These are phyloP conservation scores for Tulasnella sp. DNA, from an alignment of 768 basidiomycete genomes.

Conservation along the genomic window DNA sequence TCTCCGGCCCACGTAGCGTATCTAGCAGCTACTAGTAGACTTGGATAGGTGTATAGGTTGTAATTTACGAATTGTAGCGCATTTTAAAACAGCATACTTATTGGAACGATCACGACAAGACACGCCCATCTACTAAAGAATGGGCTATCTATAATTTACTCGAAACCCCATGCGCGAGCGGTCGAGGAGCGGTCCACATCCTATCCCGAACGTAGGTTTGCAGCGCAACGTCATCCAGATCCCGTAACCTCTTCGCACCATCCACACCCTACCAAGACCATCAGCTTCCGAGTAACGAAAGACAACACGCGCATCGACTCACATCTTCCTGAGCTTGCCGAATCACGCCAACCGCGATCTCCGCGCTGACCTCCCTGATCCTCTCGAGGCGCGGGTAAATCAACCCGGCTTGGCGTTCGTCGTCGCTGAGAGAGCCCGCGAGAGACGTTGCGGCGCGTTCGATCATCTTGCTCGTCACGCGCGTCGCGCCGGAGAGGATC, in stretches of 20 bases:
- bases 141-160: background rate
- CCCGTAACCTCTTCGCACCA: background rate
- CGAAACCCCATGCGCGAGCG: background rate
- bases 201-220: background rate
- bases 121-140: background rate
- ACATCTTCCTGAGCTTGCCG: conserved; percentile 69
- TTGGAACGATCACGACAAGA: background rate
- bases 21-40: no score
- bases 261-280: background rate
- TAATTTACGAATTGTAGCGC: no score
- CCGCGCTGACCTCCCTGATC: conserved; percentile 69
- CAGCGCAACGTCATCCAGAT: background rate
- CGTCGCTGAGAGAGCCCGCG: conserved; percentile 54
- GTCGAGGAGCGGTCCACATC: conserved; percentile 1
- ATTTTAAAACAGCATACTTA: background rate
- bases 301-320: conserved; percentile 20
- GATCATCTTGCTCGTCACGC: conserved; percentile 78
- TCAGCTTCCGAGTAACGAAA: background rate
- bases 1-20: no score
- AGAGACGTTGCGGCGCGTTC: conserved; percentile 78
- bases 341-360: conserved; percentile 65
- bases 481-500: conserved; percentile 53
- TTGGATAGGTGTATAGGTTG: no score
- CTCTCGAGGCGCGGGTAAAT: conserved; percentile 77
- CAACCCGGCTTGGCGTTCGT: conserved; percentile 54